These are phyloP conservation scores for Colletotrichum sp. DNA, from an alignment of 2,329 filamentous ascomycete genomes.

Conservation along the genomic window DNA sequence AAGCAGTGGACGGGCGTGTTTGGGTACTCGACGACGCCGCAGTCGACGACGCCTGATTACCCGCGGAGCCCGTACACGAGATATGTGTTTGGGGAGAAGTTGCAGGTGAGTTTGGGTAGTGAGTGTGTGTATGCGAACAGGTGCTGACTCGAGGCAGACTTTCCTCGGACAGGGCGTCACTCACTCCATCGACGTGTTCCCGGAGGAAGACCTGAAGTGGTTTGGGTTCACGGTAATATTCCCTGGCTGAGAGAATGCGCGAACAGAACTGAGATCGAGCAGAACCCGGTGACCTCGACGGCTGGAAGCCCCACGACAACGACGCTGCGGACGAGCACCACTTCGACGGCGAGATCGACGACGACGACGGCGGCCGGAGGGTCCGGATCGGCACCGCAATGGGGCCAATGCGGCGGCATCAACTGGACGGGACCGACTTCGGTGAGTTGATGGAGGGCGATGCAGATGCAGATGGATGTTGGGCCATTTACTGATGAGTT, in stretches of 20 bases:
- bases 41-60: conserved; percentile 31
- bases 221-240: conserved; percentile 15
- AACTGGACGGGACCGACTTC: not conserved
- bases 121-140: not conserved
- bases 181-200: conserved; percentile 20
- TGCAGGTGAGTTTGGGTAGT: conserved; percentile 21
- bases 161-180: conserved; percentile 14
- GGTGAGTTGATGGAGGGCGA: not conserved
- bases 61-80: conserved; percentile 44
- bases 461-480: not conserved
- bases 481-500: not conserved
- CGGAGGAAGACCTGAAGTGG: conserved; percentile 21
- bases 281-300: conserved; percentile 14
- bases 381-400: conserved; percentile 1
- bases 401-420: conserved; percentile 18
- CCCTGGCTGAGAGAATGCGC: too few species aligned
- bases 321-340: not conserved
- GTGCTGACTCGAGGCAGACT: not conserved
- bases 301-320: not conserved
- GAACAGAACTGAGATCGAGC: not conserved
- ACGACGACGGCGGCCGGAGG: conserved; percentile 7
- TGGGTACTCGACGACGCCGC: conserved; percentile 38
- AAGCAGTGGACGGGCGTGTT: conserved; percentile 62
- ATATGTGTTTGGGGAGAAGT: conserved; percentile 40
- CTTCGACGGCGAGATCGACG: not conserved